Conservation (phyloP, 2,329 filamentous ascomycete species). For the Pseudocercospora cruenta region DNA sequence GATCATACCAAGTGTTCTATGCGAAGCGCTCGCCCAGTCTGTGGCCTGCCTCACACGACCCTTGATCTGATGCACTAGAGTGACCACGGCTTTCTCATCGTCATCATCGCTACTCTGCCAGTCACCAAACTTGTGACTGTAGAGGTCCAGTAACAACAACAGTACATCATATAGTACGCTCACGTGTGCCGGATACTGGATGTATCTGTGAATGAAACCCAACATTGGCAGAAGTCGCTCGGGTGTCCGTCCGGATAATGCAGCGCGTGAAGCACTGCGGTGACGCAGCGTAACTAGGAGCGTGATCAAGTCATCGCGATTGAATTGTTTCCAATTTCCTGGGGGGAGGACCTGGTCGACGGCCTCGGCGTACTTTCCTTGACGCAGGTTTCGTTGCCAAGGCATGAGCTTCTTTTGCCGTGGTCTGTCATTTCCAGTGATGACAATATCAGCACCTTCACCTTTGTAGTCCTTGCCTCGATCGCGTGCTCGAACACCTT, state of each 20-base stretch:
- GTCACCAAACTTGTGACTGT: constrained; percentile 72
- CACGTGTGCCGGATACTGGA: constrained; percentile 81
- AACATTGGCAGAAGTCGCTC: constrained; percentile 79
- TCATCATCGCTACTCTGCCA: constrained; percentile 35
- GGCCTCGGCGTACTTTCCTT: constrained; percentile 74
- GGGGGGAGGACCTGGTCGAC: constrained; percentile 73
- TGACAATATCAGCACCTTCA: constrained; percentile 84
- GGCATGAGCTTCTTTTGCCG: constrained; percentile 66
- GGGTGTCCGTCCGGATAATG: constrained; percentile 81
- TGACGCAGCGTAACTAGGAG: constrained; percentile 84
- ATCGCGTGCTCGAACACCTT: constrained; percentile 62
- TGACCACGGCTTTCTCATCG: constrained; percentile 34
- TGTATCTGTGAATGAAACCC: constrained; percentile 78
- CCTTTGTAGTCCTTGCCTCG: constrained; percentile 78
- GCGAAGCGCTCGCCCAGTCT: constrained; percentile 80
- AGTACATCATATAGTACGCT: constrained; percentile 80
- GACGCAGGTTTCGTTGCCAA: constrained; percentile 83
- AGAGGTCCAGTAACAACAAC: constrained; percentile 82
- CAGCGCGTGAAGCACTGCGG: constrained; percentile 79
- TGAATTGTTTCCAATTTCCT: constrained; percentile 25
- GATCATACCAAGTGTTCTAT: constrained; percentile 84
- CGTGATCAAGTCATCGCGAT: constrained; percentile 62
- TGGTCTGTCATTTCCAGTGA: constrained; percentile 71
- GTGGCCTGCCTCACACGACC: constrained; percentile 74
- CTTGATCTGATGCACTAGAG: constrained; percentile 72